Evolutionary conservation across 2,329 filamentous ascomycete genomes (phyloP).

Genomic region (Xylaria sp.): DNA sequence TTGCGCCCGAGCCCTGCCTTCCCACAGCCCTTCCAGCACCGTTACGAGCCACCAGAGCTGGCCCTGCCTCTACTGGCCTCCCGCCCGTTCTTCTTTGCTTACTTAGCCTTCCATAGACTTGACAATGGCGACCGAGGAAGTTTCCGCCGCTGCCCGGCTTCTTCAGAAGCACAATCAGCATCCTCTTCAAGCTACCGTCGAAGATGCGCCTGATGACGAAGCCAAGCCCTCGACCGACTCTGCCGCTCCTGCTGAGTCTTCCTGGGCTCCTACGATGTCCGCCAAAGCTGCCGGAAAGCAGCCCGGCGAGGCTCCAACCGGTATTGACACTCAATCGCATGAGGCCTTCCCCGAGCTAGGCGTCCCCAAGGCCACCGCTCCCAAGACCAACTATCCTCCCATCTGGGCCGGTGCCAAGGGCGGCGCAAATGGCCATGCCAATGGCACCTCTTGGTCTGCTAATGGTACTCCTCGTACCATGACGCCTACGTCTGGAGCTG

Average conservation of each 20-base stretch:
- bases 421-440: slow-evolving; percentile 62
- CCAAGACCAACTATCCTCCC: slow-evolving; percentile 70
- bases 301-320: slow-evolving; percentile 62
- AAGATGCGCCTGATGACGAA: slow-evolving; percentile 85
- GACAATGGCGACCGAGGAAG: slow-evolving; percentile 61
- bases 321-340: slow-evolving; percentile 85
- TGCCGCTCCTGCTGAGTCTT: slow-evolving; percentile 56
- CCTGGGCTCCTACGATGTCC: slow-evolving; percentile 62
- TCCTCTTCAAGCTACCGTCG: slow-evolving; percentile 73
- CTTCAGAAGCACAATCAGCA: slow-evolving; percentile 69
- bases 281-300: slow-evolving; percentile 77
- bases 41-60: not conserved
- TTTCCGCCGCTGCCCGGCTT: slow-evolving; percentile 70
- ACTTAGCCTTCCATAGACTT: slow-evolving; percentile 22
- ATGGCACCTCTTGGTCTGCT: slow-evolving; percentile 64
- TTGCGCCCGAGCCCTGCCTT: not conserved
- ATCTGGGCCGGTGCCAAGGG: slow-evolving; percentile 81
- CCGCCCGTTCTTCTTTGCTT: slow-evolving; percentile 4
- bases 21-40: slow-evolving; percentile 1
- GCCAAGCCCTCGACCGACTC: slow-evolving; percentile 67
- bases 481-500: slow-evolving; percentile 70
- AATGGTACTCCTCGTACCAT: slow-evolving; percentile 69
- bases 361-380: slow-evolving; percentile 69
- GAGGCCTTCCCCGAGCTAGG: slow-evolving; percentile 95
- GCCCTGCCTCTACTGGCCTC: not conserved